Base-by-base conservation (phyloP, 164 flowering plant species). In the Nelumbo lutea region DNA sequence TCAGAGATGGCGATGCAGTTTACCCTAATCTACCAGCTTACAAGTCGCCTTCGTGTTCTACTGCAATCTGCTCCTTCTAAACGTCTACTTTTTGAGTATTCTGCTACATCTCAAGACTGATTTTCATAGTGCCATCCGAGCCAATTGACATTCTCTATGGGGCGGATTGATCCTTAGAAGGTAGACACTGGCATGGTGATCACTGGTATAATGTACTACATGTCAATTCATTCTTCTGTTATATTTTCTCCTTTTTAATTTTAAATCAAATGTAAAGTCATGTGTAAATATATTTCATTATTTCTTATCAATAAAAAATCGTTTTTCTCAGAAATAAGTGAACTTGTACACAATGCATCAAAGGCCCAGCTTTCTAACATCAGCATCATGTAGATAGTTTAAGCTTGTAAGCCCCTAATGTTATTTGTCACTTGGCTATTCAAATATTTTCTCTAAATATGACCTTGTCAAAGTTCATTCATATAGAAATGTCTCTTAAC, bases 1-100 rank as follows among this genome's bases (percentile, higher is more conserved):
- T 87, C 99, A 4, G 99, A 95, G 78, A 89, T 90, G 97, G 97
- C 99, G 51, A 85, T 90, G 86, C 99, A 92, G 68, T 90, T 96
- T 93, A 95, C 98, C 27, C 79, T 95, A 76, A 89, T 83, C 58
- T 92, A 92, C 76, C 95, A 87, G 82, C 92, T 96, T 7, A 90
- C 99, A 67, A 93, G 98, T 82, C 97, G 99, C 50, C 76, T 96
- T 14, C 82, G 99, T 10, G 86, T 96, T 52, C 93, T 93, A 65
- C 87, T 96, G 1, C 98, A 96, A 58, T 94, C 96, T 62, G 84
- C 95, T 65, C 96, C 98, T 51, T 84, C 90, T 8, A 88, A 88
- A 51, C 91, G 98, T 58, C 88, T 96, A 61, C 82, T 93, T 8
- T 90, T 89, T 10, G 97, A 96, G 72, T 96, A 93, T 68, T 84